Percentiles rank a stretch among this genome's conserved stretches.
Evolutionary conservation across 768 basidiomycete genomes (phyloP).

Genomic region (Suillus americanus): DNA sequence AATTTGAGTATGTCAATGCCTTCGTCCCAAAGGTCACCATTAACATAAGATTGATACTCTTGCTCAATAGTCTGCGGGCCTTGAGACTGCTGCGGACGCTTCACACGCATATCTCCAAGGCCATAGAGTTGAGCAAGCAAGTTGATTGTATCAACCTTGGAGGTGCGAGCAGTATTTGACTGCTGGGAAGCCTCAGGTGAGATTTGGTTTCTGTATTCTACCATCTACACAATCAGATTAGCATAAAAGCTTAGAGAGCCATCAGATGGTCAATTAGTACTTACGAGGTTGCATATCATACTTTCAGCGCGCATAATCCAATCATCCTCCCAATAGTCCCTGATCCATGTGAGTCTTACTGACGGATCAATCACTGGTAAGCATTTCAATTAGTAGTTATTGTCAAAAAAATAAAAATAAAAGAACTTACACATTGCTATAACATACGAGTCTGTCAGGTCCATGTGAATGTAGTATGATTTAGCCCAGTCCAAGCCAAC

Average conservation of each 20-base stretch:
- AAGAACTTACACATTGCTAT: constrained; percentile 1
- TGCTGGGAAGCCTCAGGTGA: background rate
- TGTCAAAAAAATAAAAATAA: no score
- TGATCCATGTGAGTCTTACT: background rate
- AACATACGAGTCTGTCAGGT: background rate
- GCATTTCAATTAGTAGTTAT: background rate
- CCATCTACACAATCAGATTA: background rate
- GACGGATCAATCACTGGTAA: background rate
- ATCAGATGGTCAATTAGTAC: background rate
- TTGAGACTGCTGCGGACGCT: background rate
- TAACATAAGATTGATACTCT: constrained; percentile 1
- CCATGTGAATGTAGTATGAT: background rate
- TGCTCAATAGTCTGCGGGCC: background rate
- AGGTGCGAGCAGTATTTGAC: background rate
- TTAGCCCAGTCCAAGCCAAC: background rate
- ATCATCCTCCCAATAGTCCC: background rate
- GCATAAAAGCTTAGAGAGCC: background rate
- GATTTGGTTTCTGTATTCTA: background rate
- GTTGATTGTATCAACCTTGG: background rate
- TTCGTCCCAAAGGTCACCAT: background rate
- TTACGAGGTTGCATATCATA: background rate
- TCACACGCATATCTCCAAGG: no score
- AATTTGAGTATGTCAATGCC: background rate
- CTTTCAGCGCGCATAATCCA: background rate
- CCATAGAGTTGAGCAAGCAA: no score